Evolutionary conservation across 2,329 filamentous ascomycete genomes (phyloP), one percentile per base, ranked within the genome.

Genomic region (Penicillium frequentans): DNA sequence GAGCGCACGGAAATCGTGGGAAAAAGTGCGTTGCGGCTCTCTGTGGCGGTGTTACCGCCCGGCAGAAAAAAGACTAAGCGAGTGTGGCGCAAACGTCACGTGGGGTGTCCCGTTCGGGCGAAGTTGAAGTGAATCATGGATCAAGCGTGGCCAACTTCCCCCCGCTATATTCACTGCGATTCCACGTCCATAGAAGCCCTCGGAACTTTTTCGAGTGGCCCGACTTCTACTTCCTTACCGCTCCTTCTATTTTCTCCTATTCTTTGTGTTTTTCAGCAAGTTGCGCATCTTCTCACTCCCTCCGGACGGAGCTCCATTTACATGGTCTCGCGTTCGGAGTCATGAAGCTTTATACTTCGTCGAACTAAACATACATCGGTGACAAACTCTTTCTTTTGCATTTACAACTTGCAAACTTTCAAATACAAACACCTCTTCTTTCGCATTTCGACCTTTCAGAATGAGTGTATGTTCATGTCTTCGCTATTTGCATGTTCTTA

Each of bases 21-120:
- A 74, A 74, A 54, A 75, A 75, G 72, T 74, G 73, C 68, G 73
- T 57, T 70, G 67, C 65, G 70, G 66, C 68, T 67, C 65, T 53
- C 10, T 71, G 72, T 75, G 73, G 72, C 72, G 70, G 64, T 69
- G 66, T 35, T 39, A 56, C 56, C 59, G 53, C 54, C 31, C n/a
- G 59, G 65, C 60, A 64, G 60, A 63, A 63, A 64, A 54, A 54
- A 44, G 43, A 53, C 64, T 76, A 76, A 76, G 73, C 73, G 74
- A 76, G 68, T 49, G 69, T 72, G 70, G 69, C 69, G 67, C 63
- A 63, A 9, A 19, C 5, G 16, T 47, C 70, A 72, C 68, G 69
- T 72, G 70, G 39, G 19, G 64, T 53, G 58, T 44, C 52, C 39
- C 56, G 56, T 49, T 57, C 39, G 39, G 39, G 39, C 35, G 8